Evolutionary conservation across 2,329 filamentous ascomycete genomes (phyloP), one percentile per base, ranked within the genome.

Genomic region (Penicillium sclerotigenum): DNA sequence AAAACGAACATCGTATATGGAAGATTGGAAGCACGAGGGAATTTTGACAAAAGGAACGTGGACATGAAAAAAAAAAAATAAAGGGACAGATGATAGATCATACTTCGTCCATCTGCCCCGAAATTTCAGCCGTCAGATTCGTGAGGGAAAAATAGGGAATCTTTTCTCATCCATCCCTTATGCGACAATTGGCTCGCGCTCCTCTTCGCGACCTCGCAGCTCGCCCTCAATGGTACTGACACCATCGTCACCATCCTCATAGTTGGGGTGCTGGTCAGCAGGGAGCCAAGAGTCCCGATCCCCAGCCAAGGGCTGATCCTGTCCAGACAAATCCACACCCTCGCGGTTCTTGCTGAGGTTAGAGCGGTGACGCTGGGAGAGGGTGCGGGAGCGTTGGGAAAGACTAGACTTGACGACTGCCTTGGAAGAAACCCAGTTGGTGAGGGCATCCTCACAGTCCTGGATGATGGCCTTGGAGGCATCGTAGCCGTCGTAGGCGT

Each of bases 401-500:
- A 99, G 85, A 74, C 90, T 92, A 62, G 92, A 87, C 54, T 83
- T 88, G 65, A 99, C 91, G 43, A 90, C 87, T 6, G 94, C 93
- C 71, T 95, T 94, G 68, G 91, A 87, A 56, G 86, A 84, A 37
- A 97, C 91, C 94, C 94, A 99, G 81, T 96, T 97, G 73, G 91
- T 97, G 59, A 99, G 86, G 1, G 94, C 85, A 72, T 97, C 92
- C 78, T 99, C 94, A 75, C 94, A 99, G 77, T 99, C 94, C 79
- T 99, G 94, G 70, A 99, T 97, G 77, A 99, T 97, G 62, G 85
- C 93, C 80, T 97, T 97, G 83, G 90, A 96, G 60, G 92, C 92
- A 75, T 99, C 94, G 73, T 99, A 99, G 60, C 94, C 94, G 70
- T 99, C 94, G 71, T 99, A 99, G 1, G 94, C 92, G 51, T 90